Percentiles rank a stretch among this genome's conserved stretches.
phyloP scores from a whole-genome alignment of 805 yeast genomes.

The Ogataea zsoltii region DNA sequence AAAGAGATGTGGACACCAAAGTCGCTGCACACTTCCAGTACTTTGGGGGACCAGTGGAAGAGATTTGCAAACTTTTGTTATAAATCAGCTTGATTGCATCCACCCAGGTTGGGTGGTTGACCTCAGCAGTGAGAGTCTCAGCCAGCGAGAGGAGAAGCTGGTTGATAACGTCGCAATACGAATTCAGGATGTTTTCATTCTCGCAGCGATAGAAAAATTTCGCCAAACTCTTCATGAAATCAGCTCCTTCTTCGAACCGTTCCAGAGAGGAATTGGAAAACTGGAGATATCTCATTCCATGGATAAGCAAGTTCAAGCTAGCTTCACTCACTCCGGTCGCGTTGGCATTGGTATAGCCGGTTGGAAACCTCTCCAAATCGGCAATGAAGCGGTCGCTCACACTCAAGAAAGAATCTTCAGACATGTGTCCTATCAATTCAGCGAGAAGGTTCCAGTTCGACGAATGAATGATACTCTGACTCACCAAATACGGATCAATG shows the following conservation, averaged over 20 bases:
- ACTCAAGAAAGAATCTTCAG: constrained; percentile 75
- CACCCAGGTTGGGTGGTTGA: constrained; percentile 94
- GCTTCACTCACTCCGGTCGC: constrained; percentile 37
- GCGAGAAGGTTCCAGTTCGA: constrained; percentile 96
- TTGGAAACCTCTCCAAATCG: constrained; percentile 81
- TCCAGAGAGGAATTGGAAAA: constrained; percentile 86
- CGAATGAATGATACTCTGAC: constrained; percentile 72
- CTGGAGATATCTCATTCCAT: constrained; percentile 87
- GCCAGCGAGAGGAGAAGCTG: constrained; percentile 80
- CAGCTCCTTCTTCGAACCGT: constrained; percentile 89
- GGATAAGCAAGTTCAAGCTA: constrained; percentile 69
- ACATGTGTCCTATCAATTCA: constrained; percentile 86
- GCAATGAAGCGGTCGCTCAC: constrained; percentile 94
- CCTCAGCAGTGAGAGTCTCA: constrained; percentile 86
- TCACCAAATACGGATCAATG: constrained; percentile 73
- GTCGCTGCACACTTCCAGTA: constrained; percentile 71
- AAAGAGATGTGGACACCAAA: constrained; percentile 68
- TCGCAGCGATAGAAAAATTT: constrained; percentile 74
- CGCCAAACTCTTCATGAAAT: constrained; percentile 79
- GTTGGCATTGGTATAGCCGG: constrained; percentile 39
- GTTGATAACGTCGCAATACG: constrained; percentile 83
- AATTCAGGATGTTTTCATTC: constrained; percentile 63
- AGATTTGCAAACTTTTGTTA: constrained; percentile 44
- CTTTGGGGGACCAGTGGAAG: constrained; percentile 43
- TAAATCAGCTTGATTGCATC: constrained; percentile 70